Base-by-base conservation (phyloP, 2,329 filamentous ascomycete genomes). In the Stagonosporopsis rhizophila region DNA sequence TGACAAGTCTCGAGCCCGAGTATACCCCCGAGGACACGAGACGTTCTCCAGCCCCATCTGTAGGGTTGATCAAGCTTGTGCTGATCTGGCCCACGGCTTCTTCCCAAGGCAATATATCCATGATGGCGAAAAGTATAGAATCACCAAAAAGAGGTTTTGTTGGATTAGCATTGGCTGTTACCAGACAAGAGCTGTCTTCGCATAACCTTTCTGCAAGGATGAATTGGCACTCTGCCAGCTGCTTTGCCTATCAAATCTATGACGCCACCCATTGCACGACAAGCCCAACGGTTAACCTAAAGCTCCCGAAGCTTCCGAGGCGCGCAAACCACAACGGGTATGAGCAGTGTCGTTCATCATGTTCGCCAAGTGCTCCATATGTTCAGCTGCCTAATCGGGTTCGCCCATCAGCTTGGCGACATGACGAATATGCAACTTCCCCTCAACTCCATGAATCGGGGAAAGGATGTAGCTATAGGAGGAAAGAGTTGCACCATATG, bases 351-450 rank as follows among this genome's bases (percentile, higher is more conserved):
- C 28, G 49, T 46, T 54, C 56, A 38, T 28, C 19, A 8, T 14
- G 23, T 34, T 34, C 23, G 56, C 56, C 50, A 58, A 58, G 56
- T 49, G 27, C 17, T 19, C 27, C 28, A 35, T 53, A 58, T 53
- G 52, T 44, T 20, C 42, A 65, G 61, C 64, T 65, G 57, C 64
- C 62, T 64, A 54, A 56, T 62, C 40, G 32, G 57, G 64, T 27
- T 61, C 59, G 54, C 47, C 23, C 48, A 54, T 55, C 56, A 65
- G 55, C 35, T 56, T 57, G 46, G 48, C 51, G 37, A 50, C 57
- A 62, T 56, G 60, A 59, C 58, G 52, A 51, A 37, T 47, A 58
- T 52, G 46, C 56, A 56, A 39, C 48, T 61, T 55, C 52, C 56
- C 55, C 61, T 53, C 52, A 40, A 58, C 40, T 35, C 20, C 28